Conservation (phyloP, 176 grass and related monocot genomes). For the Carex littledalei region DNA sequence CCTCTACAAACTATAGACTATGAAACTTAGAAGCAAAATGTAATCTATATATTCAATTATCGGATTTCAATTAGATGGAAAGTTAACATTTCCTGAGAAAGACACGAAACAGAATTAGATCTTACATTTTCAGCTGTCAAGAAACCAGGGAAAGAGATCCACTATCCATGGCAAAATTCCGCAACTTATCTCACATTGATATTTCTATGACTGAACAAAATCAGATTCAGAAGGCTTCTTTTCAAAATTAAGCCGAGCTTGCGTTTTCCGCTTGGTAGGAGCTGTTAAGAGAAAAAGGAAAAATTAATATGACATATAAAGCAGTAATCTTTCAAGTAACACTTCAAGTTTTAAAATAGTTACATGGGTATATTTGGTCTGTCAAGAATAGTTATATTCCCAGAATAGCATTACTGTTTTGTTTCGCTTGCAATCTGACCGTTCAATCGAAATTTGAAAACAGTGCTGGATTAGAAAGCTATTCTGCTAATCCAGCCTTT, state of each 20-base stretch:
- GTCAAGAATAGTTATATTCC: too few species aligned
- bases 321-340: background rate
- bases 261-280: slow-evolving; percentile 45
- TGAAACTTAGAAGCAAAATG: background rate
- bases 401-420: too few species aligned
- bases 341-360: too few species aligned
- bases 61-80: background rate
- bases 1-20: background rate
- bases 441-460: too few species aligned
- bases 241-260: slow-evolving; percentile 67
- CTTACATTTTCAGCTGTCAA: background rate
- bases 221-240: slow-evolving; percentile 34
- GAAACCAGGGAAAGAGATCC: background rate
- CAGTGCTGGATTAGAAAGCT: too few species aligned
- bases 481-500: too few species aligned
- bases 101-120: background rate
- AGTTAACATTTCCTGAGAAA: slow-evolving; percentile 3
- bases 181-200: background rate
- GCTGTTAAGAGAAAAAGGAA: slow-evolving; percentile 19
- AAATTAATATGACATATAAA: background rate
- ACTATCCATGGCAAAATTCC: background rate
- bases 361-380: too few species aligned
- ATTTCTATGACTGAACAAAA: slow-evolving; percentile 20
- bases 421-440: too few species aligned
- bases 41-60: background rate